Evolutionary conservation across 768 basidiomycete species (phyloP), one percentile per base, ranked within the genome.

Genomic region (Suillus ampliporus): DNA sequence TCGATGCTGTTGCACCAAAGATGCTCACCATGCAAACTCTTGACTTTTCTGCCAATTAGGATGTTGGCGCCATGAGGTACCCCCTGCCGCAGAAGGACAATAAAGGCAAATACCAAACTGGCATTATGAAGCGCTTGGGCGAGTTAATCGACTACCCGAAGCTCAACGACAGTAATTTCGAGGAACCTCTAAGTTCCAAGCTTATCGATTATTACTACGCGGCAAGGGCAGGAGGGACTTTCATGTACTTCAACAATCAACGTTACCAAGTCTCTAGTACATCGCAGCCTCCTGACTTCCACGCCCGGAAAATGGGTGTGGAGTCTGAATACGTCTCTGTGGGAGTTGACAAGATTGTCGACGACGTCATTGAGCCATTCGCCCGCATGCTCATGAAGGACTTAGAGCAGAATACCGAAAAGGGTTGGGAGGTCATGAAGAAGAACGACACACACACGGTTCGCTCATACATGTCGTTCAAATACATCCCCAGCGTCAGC

Each of bases 361-460:
- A 5, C 54, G 71, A 63, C 61, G 68, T 58, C 67, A 58, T 69
- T 31, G 38, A 63, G 0, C 73, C 72, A 1, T 76, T 76, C 54
- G 60, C 67, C 15, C 40, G 61, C 14, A 54, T 60, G 9, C 46
- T 78, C 13, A 44, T 68, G n/a, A n/a, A 63, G 0, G 69, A 77
- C 63, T 13, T 77, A 5, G 10, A 66, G 60, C 64, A 48, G 0
- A 64, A 58, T 3, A 44, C 48, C 34, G 40, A n/a, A 31, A 60
- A 43, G 6, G 77, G 73, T 1, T 78, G 74, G 73, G 57, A 72
- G 0, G 58, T 67, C 14, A 26, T 78, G 61, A 72, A 63, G 67
- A 50, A 59, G 14, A 71, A 70, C n/a, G n/a, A n/a, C n/a, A n/a
- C n/a, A n/a, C n/a, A n/a, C n/a, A n/a, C 78, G 2, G 64, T 69